Evolutionary conservation across 495 filamentous ascomycete genomes (phyloP).

Genomic region (Lindgomyces ingoldianus): DNA sequence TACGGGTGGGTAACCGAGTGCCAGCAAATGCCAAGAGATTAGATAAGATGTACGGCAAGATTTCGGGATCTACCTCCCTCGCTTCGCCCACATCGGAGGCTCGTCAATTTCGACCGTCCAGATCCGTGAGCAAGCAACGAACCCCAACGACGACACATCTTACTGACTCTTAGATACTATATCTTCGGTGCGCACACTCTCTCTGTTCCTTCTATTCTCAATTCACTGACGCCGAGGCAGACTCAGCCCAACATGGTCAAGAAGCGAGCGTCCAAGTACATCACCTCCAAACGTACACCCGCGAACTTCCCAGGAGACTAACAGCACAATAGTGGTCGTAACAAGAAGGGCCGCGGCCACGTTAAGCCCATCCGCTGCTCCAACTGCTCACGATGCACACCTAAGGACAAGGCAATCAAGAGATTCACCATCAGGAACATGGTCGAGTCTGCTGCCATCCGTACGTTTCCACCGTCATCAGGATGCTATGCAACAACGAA

Average conservation of each 20-base stretch:
- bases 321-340: conserved; percentile 70
- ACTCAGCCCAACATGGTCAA: conserved; percentile 88
- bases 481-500: background rate
- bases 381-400: conserved; percentile 99
- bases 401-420: conserved; percentile 99
- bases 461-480: conserved; percentile 65
- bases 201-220: background rate
- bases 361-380: conserved; percentile 99
- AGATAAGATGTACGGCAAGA: conserved; percentile 26
- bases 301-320: conserved; percentile 15
- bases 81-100: conserved; percentile 18
- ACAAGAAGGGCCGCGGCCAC: conserved; percentile 99
- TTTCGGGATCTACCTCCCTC: conserved; percentile 12
- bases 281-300: conserved; percentile 5
- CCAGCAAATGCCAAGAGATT: conserved; percentile 27
- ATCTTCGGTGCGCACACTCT: conserved; percentile 30
- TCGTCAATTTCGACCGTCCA: conserved; percentile 22
- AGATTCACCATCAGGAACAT: conserved; percentile 99
- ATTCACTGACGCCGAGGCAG: conserved; percentile 16
- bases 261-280: conserved; percentile 98
- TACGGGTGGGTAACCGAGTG: background rate
- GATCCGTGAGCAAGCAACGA: conserved; percentile 6
- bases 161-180: conserved; percentile 32
- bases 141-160: conserved; percentile 26
- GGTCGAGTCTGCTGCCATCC: conserved; percentile 99